Percentiles rank a stretch among this genome's conserved stretches.
Conservation (phyloP, 2,329 filamentous ascomycete genomes). For the Apiospora kogelbergensis region DNA sequence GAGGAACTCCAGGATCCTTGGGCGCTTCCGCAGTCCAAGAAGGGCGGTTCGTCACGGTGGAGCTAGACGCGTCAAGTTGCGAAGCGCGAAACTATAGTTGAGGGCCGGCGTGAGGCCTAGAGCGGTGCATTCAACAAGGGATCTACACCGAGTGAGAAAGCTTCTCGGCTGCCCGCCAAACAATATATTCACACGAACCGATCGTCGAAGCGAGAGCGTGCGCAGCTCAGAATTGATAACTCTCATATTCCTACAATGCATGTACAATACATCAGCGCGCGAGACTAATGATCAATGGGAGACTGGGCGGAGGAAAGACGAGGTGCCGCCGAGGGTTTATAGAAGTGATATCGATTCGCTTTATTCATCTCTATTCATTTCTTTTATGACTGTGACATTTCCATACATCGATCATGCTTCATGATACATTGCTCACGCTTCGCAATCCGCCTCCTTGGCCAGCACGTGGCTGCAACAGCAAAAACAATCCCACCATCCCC, state of each 20-base stretch:
- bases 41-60: background rate
- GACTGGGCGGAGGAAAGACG: no score
- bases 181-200: background rate
- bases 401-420: no score
- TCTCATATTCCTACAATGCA: background rate
- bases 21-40: background rate
- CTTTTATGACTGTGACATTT: no score
- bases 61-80: background rate
- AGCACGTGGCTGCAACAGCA: no score
- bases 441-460: no score
- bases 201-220: background rate
- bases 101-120: background rate
- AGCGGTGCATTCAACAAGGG: background rate
- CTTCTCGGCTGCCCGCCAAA: background rate
- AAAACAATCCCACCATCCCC: no score
- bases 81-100: background rate
- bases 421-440: no score
- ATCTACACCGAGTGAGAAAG: background rate
- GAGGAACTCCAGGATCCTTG: conserved; percentile 1
- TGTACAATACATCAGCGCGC: background rate
- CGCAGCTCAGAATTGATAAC: background rate
- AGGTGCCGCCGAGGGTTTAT: no score
- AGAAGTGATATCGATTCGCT: no score
- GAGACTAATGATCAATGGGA: no score
- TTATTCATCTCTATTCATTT: no score